Evolutionary conservation across 306 rosid genomes (phyloP), one percentile per base, ranked within the genome.

Genomic region (Acacia acuminata): DNA sequence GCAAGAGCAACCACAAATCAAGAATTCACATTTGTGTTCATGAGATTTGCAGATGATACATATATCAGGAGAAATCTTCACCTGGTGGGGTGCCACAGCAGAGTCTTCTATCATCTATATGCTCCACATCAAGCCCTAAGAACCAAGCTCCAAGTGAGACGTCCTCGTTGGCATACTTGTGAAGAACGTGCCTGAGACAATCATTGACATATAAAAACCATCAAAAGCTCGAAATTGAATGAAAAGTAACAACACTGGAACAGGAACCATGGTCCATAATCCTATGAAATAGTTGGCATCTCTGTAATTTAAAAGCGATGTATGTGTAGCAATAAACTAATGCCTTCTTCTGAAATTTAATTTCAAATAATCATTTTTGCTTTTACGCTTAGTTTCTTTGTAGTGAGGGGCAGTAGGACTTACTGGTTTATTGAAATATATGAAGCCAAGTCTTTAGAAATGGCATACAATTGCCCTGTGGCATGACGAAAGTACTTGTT

Each of bases 21-120:
- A 58, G 42, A 77, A 74, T 56, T 79, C 78, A 66, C 69, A 64
- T 30, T 64, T 30, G 38, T 70, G 24, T 71, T 76, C 61, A 71
- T 42, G 40, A 69, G 72, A 77, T 68, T 68, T 74, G 51, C 34
- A 67, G 30, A 25, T 20, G 8, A 48, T 11, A 17, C 34, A 71
- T 19, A 40, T n/a, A 22, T 50, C 3, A 40, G 63, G 17, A 74
- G 67, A 60, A 71, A 19, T 75, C 74, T 77, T 82, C 84, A 96
- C 99, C 99, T 19, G 99, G 99, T 74, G 97, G 98, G 48, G 98
- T 96, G 78, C 99, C 97, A 66, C 98, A 96, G 69, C 99, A 96
- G 45, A 96, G 89, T 83, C 98, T 88, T 60, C 99, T 83, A 78
- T 96, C 99, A 78, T 96, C 98, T 14, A 96, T 91, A 83, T 96